These are phyloP conservation scores for Klebsormidium nitens DNA, from an alignment of 139 green algal genomes.

Conservation along the genomic window DNA sequence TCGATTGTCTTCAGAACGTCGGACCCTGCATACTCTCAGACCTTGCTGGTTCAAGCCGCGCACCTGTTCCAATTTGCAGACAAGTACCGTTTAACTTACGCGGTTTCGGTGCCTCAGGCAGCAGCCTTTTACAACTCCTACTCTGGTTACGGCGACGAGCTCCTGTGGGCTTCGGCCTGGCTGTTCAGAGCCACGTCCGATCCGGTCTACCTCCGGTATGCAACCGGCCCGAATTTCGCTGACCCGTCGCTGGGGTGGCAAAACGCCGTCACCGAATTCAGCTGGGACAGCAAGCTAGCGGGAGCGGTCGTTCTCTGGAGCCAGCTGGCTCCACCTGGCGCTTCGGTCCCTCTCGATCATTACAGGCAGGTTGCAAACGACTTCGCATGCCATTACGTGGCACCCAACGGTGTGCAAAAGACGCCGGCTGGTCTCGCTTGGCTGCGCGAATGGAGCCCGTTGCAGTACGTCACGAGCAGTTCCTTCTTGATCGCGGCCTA, in stretches of 20 bases:
- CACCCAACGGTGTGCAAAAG: neutral
- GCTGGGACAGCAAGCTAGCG: neutral
- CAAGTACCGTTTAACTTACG: conserved; percentile 50
- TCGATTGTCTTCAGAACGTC: conserved; percentile 48
- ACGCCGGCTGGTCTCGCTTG: neutral
- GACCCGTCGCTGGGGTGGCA: too few relatives aligned
- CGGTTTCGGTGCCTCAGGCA: conserved; percentile 17
- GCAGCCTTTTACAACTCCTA: conserved; percentile 1
- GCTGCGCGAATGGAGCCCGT: neutral
- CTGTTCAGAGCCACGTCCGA: too few relatives aligned
- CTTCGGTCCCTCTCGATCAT: too few relatives aligned
- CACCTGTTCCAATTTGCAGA: conserved; percentile 49
- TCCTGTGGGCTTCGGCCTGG: too few relatives aligned
- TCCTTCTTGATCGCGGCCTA: neutral
- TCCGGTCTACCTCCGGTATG: too few relatives aligned
- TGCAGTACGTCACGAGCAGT: neutral
- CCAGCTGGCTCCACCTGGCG: too few relatives aligned
- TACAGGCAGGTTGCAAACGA: too few relatives aligned
- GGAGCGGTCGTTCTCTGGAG: too few relatives aligned
- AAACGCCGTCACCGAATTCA: neutral
- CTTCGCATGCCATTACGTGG: neutral
- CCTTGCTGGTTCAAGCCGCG: conserved; percentile 43
- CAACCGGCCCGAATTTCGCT: too few relatives aligned
- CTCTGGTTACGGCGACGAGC: neutral
- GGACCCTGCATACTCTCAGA: conserved; percentile 46